Conservation (phyloP, 2,329 filamentous ascomycete genomes). For the Sporothrix inflata region DNA sequence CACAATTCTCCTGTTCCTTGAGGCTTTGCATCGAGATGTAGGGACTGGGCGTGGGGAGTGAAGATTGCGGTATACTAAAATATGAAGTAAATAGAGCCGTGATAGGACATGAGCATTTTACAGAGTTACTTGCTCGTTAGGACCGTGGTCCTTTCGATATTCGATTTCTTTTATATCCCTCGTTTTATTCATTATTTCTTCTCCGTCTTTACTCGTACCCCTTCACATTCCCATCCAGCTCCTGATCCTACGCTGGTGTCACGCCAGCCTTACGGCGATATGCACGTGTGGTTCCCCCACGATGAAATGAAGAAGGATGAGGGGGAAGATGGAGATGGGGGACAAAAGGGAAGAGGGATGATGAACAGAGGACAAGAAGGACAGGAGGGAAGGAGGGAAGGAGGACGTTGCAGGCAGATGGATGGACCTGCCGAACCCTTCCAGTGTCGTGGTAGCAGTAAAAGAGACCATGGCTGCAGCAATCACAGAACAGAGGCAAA, state of each 20-base stretch:
- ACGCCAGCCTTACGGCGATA: neutral
- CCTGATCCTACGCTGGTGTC: neutral
- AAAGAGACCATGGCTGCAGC: neutral
- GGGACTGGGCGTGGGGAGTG: neutral
- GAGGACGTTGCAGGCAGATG: neutral
- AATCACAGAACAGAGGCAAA: too few relatives aligned
- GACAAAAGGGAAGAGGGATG: neutral
- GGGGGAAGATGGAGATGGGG: neutral
- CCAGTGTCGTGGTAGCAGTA: neutral
- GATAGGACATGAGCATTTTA: neutral
- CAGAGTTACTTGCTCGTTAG: neutral
- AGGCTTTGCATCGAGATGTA: neutral
- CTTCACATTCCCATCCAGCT: neutral
- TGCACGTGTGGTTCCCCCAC: neutral
- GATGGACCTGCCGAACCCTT: neutral
- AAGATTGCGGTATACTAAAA: neutral
- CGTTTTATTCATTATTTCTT: neutral
- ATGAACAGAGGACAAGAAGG: neutral
- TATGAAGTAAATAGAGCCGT: neutral
- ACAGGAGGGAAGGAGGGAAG: constrained; percentile 7
- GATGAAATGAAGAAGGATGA: neutral
- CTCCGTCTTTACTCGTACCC: too few relatives aligned
- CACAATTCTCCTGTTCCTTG: neutral
- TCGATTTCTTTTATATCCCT: neutral
- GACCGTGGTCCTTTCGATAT: neutral